Conservation (phyloP, 2,329 filamentous ascomycete species). For the Penicillium corylophilum region DNA sequence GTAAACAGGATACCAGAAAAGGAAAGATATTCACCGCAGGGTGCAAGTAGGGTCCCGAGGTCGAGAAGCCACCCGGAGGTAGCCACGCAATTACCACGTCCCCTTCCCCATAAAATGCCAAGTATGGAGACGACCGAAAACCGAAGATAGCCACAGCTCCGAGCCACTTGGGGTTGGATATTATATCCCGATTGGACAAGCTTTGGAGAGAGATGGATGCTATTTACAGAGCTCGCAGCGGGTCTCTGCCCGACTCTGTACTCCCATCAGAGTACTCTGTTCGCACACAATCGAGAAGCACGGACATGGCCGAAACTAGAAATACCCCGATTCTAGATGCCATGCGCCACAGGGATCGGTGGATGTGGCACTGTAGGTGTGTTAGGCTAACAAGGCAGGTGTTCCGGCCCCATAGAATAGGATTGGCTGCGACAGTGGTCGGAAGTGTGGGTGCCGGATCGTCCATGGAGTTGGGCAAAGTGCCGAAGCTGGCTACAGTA, state of each 20-base stretch:
- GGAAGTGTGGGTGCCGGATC: slow-evolving; percentile 8
- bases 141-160: neutral
- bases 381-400: neutral
- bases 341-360: neutral
- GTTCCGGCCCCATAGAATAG: neutral
- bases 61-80: neutral
- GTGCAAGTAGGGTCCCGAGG: neutral
- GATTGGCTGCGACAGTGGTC: neutral
- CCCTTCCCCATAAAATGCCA: neutral
- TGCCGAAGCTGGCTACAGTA: slow-evolving; percentile 15
- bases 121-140: neutral
- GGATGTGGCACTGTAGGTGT: neutral
- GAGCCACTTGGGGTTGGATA: neutral
- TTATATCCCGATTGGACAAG: neutral
- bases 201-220: neutral
- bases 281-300: neutral
- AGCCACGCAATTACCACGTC: neutral
- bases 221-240: neutral
- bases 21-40: neutral
- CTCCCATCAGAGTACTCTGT: neutral
- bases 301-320: neutral
- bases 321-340: neutral
- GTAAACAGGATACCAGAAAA: neutral
- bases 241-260: neutral
- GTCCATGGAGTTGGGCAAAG: slow-evolving; percentile 6